phyloP scores from a whole-genome alignment of 2,329 filamentous ascomycete species.

The Colletotrichum incanum region DNA sequence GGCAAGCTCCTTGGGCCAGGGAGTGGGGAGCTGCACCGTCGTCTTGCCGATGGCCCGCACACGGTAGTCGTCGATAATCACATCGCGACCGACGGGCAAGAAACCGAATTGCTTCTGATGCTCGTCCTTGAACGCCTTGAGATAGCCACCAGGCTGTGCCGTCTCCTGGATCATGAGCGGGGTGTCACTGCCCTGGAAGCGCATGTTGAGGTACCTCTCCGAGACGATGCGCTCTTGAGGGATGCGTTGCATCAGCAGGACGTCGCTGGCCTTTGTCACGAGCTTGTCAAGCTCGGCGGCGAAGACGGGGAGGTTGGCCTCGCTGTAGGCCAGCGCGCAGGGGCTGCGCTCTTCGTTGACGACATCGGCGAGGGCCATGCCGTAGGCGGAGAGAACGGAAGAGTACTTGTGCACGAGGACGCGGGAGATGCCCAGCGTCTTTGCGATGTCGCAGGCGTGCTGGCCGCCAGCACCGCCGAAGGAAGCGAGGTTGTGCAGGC shows the following conservation, averaged over 20 bases:
- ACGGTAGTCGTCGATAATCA: constrained; percentile 60
- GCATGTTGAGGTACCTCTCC: constrained; percentile 61
- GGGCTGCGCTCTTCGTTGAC: constrained; percentile 54
- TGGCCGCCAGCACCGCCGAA: constrained; percentile 58
- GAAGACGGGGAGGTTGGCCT: constrained; percentile 42
- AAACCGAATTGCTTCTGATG: constrained; percentile 62
- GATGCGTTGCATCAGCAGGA: constrained; percentile 53
- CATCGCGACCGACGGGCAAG: constrained; percentile 53
- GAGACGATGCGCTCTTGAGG: constrained; percentile 23
- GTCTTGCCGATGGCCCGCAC: constrained; percentile 56
- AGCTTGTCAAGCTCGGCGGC: constrained; percentile 48
- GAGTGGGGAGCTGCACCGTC: constrained; percentile 26
- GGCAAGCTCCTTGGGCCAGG: constrained; percentile 34
- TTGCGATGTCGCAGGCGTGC: constrained; percentile 57
- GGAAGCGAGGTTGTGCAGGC: constrained; percentile 54
- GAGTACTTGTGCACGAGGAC: constrained; percentile 56
- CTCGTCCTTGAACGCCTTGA: constrained; percentile 53
- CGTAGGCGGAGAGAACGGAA: constrained; percentile 56
- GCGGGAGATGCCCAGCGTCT: constrained; percentile 53
- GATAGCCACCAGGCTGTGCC: constrained; percentile 46
- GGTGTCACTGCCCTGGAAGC: constrained; percentile 61
- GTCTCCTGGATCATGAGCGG: constrained; percentile 57
- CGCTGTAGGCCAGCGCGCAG: constrained; percentile 46
- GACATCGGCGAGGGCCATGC: constrained; percentile 58
- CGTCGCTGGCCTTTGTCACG: constrained; percentile 50